phyloP scores from a whole-genome alignment of 352 stramenopile species.

The Globisporangium radiosum region DNA sequence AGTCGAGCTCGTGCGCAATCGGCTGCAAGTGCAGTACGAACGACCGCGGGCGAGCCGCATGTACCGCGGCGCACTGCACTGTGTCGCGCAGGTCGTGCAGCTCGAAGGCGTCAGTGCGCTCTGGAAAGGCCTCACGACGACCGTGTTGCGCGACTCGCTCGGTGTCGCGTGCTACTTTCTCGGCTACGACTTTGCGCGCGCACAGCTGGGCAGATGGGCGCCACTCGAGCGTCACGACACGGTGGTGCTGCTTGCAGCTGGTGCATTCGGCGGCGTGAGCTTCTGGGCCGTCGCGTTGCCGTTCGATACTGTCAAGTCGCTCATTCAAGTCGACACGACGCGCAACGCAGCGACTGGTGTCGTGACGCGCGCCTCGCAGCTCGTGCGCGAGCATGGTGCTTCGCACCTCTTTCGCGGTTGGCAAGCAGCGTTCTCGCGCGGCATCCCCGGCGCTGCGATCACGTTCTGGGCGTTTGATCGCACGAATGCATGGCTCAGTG shows the following conservation, averaged over 20 bases:
- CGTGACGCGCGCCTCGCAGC: constrained; percentile 21
- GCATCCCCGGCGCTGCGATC: constrained; percentile 69
- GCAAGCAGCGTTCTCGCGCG: constrained; percentile 74
- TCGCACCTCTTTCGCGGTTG: constrained; percentile 72
- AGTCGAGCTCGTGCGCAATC: constrained; percentile 78
- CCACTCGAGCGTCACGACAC: constrained; percentile 31
- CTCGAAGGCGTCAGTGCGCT: constrained; percentile 52
- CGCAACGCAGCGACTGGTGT: constrained; percentile 39
- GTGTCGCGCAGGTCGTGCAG: constrained; percentile 47
- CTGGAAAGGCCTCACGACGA: constrained; percentile 72
- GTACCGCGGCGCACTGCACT: constrained; percentile 55
- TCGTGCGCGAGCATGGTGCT: constrained; percentile 50
- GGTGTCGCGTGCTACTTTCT: constrained; percentile 85
- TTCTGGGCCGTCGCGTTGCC: constrained; percentile 82
- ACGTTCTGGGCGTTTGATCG: constrained; percentile 78
- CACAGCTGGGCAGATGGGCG: constrained; percentile 17
- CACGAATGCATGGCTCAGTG: constrained; percentile 45
- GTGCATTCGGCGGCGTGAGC: constrained; percentile 70
- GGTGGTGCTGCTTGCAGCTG: constrained; percentile 46
- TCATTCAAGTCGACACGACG: constrained; percentile 65
- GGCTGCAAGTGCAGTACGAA: constrained; percentile 75
- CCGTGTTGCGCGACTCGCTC: constrained; percentile 74
- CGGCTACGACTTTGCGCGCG: constrained; percentile 71
- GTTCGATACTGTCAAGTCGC: constrained; percentile 82
- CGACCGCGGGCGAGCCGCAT: constrained; percentile 26